Evolutionary conservation across 345 rosid species (phyloP).

Genomic region (Pistacia vera): DNA sequence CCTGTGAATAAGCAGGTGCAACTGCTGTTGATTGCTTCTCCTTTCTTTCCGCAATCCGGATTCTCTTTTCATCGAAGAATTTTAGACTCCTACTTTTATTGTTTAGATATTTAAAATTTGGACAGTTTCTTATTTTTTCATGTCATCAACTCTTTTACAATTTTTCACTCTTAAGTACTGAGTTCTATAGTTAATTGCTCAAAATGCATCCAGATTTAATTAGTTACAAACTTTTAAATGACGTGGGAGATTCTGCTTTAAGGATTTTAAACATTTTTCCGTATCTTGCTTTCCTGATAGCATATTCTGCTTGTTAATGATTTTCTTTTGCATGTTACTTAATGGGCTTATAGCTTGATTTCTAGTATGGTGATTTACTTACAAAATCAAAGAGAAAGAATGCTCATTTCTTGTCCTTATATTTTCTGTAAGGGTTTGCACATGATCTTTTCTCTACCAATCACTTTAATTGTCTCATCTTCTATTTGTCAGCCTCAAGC

Average conservation of each 20-base stretch:
- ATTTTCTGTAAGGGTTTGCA: background rate
- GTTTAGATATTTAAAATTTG: no score
- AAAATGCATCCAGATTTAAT: no score
- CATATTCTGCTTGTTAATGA: background rate
- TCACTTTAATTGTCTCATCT: background rate
- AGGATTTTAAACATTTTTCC: no score
- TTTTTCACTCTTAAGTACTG: background rate
- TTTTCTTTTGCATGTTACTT: background rate
- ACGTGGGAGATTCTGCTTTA: no score
- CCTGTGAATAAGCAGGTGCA: background rate
- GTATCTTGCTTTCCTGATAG: background rate
- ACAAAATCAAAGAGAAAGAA: background rate
- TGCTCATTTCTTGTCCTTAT: background rate
- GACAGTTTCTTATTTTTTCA: no score
- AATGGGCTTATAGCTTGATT: background rate
- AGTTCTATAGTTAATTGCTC: no score
- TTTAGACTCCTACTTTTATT: no score
- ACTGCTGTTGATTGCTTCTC: background rate
- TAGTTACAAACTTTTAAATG: no score
- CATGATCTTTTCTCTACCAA: background rate
- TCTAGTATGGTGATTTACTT: background rate
- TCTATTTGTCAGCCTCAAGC: conserved; percentile 64
- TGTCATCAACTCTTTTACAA: background rate
- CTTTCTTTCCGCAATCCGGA: background rate
- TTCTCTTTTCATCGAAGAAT: background rate